A percentile compares a stretch with the other conserved stretches of the same genome.
These are phyloP conservation scores for Vaccinium myrtillus DNA, from an alignment of 148 eudicot genomes.

Conservation along the genomic window DNA sequence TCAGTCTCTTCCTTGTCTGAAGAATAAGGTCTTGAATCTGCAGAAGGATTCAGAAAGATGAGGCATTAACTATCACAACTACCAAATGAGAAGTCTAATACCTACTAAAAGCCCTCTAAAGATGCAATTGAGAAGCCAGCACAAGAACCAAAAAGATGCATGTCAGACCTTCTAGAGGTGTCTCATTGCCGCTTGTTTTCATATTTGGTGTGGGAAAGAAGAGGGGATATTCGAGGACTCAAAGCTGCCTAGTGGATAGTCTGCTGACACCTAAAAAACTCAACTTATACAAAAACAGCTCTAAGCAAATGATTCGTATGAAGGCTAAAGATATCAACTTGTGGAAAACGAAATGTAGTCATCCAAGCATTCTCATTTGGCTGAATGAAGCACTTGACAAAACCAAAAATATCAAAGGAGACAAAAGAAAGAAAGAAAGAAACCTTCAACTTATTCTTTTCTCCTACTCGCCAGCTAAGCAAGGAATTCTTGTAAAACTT, in stretches of 20 bases:
- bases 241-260: neutral
- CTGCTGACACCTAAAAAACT: neutral
- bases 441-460: neutral
- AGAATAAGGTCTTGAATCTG: constrained; percentile 23
- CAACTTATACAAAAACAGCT: neutral
- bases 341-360: neutral
- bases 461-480: neutral
- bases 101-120: neutral
- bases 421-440: neutral
- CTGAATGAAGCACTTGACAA: neutral
- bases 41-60: constrained; percentile 8
- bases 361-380: constrained; percentile 1
- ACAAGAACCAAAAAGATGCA: neutral
- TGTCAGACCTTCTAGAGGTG: neutral
- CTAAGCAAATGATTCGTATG: neutral
- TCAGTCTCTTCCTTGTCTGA: constrained; percentile 17
- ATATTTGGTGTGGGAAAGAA: neutral
- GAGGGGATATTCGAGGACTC: neutral
- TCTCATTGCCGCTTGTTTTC: neutral
- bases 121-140: neutral
- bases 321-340: neutral
- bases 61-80: neutral
- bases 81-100: neutral
- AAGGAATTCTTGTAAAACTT: neutral
- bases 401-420: neutral